Percentiles rank a stretch among this genome's conserved stretches.
Evolutionary conservation across 2,329 filamentous ascomycete genomes (phyloP).

Genomic region (Plectosphaerella cucumerina): DNA sequence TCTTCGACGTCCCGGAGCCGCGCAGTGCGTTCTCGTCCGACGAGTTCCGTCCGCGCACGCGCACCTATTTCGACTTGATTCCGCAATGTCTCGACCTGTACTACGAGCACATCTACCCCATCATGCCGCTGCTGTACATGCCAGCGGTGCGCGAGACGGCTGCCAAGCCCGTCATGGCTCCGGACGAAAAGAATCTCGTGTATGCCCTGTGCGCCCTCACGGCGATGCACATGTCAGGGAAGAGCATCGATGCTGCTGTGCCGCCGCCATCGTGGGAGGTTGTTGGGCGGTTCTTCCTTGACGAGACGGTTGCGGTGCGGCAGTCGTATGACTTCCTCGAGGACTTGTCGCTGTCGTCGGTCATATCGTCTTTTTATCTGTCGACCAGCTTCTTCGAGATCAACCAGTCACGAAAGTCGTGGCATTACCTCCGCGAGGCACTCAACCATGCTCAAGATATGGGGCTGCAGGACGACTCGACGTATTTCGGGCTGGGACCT

Average conservation of each 20-base stretch:
- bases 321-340: conserved; percentile 55
- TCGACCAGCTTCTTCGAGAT: conserved; percentile 59
- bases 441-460: conserved; percentile 56
- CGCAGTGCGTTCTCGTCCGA: conserved; percentile 34
- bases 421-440: conserved; percentile 58
- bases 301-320: conserved; percentile 53
- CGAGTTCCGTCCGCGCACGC: conserved; percentile 34
- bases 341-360: conserved; percentile 46
- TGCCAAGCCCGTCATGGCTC: conserved; percentile 28
- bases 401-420: conserved; percentile 57
- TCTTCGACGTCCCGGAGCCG: conserved; percentile 25
- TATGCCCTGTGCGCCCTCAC: conserved; percentile 56
- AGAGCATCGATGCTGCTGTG: conserved; percentile 31
- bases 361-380: conserved; percentile 61
- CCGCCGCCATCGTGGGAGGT: conserved; percentile 36
- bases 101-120: conserved; percentile 59
- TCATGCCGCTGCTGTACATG: conserved; percentile 58
- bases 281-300: conserved; percentile 51
- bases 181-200: conserved; percentile 37
- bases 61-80: conserved; percentile 40
- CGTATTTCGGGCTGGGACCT: conserved; percentile 43
- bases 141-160: conserved; percentile 48
- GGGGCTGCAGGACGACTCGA: conserved; percentile 53
- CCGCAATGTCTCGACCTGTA: conserved; percentile 58
- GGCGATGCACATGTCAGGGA: conserved; percentile 44